Conservation (phyloP, 768 basidiomycete species). For the Paxillus involutus region DNA sequence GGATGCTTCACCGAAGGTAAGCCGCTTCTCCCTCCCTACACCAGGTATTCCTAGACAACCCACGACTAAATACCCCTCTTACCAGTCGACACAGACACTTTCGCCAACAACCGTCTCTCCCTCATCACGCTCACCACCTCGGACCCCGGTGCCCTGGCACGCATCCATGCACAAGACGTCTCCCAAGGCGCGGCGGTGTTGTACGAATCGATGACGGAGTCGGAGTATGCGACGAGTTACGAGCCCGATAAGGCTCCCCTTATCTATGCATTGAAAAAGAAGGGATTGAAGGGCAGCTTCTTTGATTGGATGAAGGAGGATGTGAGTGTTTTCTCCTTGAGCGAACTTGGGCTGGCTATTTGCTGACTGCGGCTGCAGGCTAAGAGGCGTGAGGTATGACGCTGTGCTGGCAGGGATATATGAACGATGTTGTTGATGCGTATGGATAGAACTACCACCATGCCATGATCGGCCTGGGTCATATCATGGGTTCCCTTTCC, state of each 20-base stretch:
- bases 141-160: conserved; percentile 7
- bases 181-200: conserved; percentile 14
- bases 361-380: conserved; percentile 5
- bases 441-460: conserved; percentile 18
- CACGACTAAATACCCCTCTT: not conserved
- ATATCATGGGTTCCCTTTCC: conserved; percentile 22
- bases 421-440: not conserved
- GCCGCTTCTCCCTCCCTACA: not conserved
- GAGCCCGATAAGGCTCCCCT: conserved; percentile 22
- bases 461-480: conserved; percentile 21
- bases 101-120: conserved; percentile 36
- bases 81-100: conserved; percentile 25
- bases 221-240: conserved; percentile 22
- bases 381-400: conserved; percentile 14
- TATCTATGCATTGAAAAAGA: conserved; percentile 17
- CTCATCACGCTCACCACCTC: conserved; percentile 20
- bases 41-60: not conserved
- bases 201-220: conserved; percentile 25
- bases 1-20: conserved; percentile 33
- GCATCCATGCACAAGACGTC: conserved; percentile 8
- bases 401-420: too few species aligned
- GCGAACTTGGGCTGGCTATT: not conserved
- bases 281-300: conserved; percentile 13
- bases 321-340: conserved; percentile 8
- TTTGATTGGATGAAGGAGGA: conserved; percentile 25